A percentile compares a stretch with the other conserved stretches of the same genome.
These are phyloP conservation scores for Amanita thiersii DNA, from an alignment of 768 basidiomycete species.

Conservation along the genomic window DNA sequence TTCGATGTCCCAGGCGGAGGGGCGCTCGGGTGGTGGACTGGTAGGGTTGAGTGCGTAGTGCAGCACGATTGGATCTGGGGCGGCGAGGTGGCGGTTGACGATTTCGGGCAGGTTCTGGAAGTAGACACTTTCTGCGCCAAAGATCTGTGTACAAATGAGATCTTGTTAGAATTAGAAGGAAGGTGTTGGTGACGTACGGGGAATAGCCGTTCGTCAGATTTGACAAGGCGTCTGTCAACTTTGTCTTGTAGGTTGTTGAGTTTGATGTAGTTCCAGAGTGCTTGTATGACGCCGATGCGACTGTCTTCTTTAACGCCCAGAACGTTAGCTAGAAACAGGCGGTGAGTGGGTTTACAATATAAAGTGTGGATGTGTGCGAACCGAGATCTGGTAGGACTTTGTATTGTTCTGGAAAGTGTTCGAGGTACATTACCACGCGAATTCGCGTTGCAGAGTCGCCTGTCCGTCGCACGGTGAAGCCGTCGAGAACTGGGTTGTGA, in stretches of 20 bases:
- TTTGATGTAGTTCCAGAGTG: slow-evolving; percentile 92
- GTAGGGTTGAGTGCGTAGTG: slow-evolving; percentile 68
- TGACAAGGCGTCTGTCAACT: slow-evolving; percentile 62
- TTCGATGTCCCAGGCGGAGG: slow-evolving; percentile 81
- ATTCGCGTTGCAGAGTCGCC: slow-evolving; percentile 75
- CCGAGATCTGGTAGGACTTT: slow-evolving; percentile 73
- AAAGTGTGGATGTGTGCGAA: slow-evolving; percentile 19
- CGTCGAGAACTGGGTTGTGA: slow-evolving; percentile 64
- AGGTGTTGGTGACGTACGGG: slow-evolving; percentile 32
- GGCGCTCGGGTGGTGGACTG: slow-evolving; percentile 55
- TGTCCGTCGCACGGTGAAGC: slow-evolving; percentile 76
- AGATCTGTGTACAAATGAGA: slow-evolving; percentile 38
- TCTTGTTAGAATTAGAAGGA: background rate
- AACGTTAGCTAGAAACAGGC: slow-evolving; percentile 31
- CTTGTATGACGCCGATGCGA: slow-evolving; percentile 69
- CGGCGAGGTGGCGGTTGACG: slow-evolving; percentile 69
- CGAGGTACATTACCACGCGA: slow-evolving; percentile 78
- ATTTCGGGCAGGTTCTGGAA: slow-evolving; percentile 83
- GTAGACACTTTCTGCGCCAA: slow-evolving; percentile 56
- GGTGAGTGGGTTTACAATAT: slow-evolving; percentile 4
- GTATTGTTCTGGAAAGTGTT: slow-evolving; percentile 83
- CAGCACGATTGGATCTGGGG: slow-evolving; percentile 75
- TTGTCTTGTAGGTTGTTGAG: slow-evolving; percentile 77
- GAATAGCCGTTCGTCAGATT: slow-evolving; percentile 59
- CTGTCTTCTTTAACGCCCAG: slow-evolving; percentile 83